Evolutionary conservation across 2,329 filamentous ascomycete species (phyloP).

Genomic region (Ophiognomonia clavigignenti-juglandacearum): DNA sequence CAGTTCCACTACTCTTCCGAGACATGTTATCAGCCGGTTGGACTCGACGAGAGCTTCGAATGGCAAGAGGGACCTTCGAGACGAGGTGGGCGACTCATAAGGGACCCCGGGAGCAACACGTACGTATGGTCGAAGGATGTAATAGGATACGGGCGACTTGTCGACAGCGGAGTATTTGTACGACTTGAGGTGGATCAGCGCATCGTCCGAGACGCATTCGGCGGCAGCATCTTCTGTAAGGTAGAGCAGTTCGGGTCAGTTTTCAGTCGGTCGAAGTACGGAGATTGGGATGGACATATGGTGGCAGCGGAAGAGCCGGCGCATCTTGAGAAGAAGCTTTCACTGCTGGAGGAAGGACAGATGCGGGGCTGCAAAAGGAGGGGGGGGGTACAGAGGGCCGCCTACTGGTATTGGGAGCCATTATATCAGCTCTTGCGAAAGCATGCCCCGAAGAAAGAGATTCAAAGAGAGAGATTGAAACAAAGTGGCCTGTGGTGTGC

Average conservation of each 20-base stretch:
- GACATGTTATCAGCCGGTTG: conserved; percentile 14
- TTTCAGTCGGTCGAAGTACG: no score
- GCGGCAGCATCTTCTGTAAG: conserved; percentile 49
- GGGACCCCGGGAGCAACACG: conserved; percentile 28
- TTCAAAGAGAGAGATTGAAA: background rate
- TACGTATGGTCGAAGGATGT: conserved; percentile 95
- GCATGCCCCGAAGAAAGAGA: background rate
- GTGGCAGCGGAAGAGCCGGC: background rate
- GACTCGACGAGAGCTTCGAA: conserved; percentile 1
- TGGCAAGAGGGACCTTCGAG: conserved; percentile 7
- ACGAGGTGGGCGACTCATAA: no score
- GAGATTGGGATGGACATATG: no score
- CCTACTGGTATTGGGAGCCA: conserved; percentile 17
- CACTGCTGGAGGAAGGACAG: no score
- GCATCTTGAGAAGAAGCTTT: background rate
- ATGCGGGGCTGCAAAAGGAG: background rate
- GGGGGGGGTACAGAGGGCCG: background rate
- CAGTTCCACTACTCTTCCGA: conserved; percentile 76
- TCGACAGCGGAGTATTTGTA: conserved; percentile 99
- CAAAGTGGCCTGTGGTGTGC: background rate
- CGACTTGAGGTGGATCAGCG: conserved; percentile 81
- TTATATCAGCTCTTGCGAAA: conserved; percentile 3
- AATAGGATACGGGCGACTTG: conserved; percentile 88
- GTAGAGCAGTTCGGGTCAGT: conserved; percentile 1
- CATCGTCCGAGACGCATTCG: conserved; percentile 82